phyloP scores from a whole-genome alignment of 2,329 filamentous ascomycete genomes.

The Neofusicoccum kwambonambiense region DNA sequence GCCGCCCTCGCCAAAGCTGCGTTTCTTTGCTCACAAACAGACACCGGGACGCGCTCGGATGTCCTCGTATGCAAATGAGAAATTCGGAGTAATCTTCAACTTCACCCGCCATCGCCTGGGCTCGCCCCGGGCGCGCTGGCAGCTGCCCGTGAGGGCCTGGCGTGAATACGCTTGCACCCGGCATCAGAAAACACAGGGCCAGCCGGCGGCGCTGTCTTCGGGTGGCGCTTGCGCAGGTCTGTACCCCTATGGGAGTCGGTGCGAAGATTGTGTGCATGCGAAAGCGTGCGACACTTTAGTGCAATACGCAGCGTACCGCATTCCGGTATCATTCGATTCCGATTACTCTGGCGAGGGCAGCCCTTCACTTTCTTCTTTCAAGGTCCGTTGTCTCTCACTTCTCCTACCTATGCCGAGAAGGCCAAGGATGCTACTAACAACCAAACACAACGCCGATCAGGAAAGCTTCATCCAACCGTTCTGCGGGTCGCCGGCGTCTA shows the following conservation, averaged over 20 bases:
- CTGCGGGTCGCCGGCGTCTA: background rate
- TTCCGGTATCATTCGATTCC: constrained; percentile 78
- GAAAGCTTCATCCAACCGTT: background rate
- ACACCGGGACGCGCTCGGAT: constrained; percentile 35
- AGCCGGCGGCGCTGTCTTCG: constrained; percentile 31
- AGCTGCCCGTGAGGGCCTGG: constrained; percentile 82
- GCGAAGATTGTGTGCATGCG: constrained; percentile 77
- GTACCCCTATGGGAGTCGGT: constrained; percentile 81
- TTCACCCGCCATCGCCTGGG: constrained; percentile 44
- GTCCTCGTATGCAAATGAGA: constrained; percentile 73
- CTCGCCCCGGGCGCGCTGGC: constrained; percentile 37
- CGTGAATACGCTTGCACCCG: constrained; percentile 81
- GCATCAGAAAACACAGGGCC: constrained; percentile 87
- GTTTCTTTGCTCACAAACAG: constrained; percentile 90
- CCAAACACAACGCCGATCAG: background rate
- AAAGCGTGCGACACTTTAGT: constrained; percentile 72
- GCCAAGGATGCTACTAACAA: constrained; percentile 44
- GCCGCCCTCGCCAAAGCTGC: constrained; percentile 87
- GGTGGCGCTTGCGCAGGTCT: constrained; percentile 21
- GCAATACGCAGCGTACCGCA: constrained; percentile 84
- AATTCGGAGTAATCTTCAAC: constrained; percentile 97
- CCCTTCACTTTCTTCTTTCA: constrained; percentile 56
- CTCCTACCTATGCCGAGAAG: background rate
- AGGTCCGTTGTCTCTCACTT: constrained; percentile 44
- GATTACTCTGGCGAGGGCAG: constrained; percentile 85